Evolutionary conservation across 2,329 filamentous ascomycete genomes (phyloP).

Genomic region (Clarireedia paspali): DNA sequence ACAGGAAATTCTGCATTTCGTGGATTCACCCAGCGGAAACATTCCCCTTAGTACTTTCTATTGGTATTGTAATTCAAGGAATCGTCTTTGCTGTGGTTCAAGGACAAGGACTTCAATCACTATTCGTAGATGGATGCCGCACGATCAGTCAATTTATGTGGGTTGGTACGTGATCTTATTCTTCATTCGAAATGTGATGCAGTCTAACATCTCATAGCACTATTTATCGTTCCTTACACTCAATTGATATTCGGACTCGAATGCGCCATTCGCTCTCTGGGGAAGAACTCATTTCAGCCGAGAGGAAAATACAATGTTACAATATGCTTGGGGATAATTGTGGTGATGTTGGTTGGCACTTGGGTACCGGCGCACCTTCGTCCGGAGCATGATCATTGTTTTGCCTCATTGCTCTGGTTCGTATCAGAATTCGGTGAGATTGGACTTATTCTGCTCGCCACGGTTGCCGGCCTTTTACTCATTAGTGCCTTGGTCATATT

Average conservation of each 20-base stretch:
- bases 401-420: constrained; percentile 62
- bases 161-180: constrained; percentile 40
- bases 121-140: constrained; percentile 46
- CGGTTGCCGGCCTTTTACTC: constrained; percentile 43
- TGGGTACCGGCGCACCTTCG: constrained; percentile 52
- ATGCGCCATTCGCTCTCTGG: constrained; percentile 47
- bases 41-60: constrained; percentile 48
- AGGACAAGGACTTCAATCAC: constrained; percentile 43
- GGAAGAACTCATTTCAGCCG: constrained; percentile 46
- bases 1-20: constrained; percentile 28
- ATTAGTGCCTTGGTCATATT: constrained; percentile 47
- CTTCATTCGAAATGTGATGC: not conserved
- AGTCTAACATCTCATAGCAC: constrained; percentile 39
- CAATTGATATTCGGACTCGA: constrained; percentile 61
- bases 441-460: constrained; percentile 46
- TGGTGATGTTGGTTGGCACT: constrained; percentile 44
- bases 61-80: constrained; percentile 51
- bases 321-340: constrained; percentile 46
- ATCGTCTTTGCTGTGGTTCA: constrained; percentile 50
- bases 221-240: constrained; percentile 59
- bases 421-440: constrained; percentile 51
- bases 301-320: constrained; percentile 52
- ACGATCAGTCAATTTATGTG: constrained; percentile 50
- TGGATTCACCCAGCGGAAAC: constrained; percentile 31
- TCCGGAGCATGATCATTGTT: constrained; percentile 52